Conservation (phyloP, 2,329 filamentous ascomycete genomes). For the Epichloe scottii region DNA sequence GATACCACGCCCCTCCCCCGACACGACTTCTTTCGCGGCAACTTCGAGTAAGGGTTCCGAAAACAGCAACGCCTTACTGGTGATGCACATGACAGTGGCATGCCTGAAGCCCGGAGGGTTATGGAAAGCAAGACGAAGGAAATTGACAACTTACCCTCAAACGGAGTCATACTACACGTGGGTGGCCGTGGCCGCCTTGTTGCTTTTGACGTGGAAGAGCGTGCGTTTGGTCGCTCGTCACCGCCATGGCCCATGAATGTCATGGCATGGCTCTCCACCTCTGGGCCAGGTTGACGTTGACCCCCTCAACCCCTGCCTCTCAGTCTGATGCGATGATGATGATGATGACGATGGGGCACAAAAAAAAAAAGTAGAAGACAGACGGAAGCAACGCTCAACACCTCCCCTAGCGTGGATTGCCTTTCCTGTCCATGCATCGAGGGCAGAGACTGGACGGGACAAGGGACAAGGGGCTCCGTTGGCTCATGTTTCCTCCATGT, state of each 20-base stretch:
- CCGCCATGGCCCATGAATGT: neutral
- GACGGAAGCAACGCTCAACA: neutral
- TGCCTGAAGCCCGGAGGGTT: no score
- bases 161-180: neutral
- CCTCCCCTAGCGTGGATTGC: neutral
- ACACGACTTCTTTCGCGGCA: no score
- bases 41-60: neutral
- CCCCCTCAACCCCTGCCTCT: neutral
- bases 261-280: neutral
- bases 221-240: neutral
- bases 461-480: neutral
- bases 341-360: neutral
- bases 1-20: no score
- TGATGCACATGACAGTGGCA: no score
- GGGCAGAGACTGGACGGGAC: neutral
- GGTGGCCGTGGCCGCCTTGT: neutral
- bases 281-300: neutral
- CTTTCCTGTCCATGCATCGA: neutral
- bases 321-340: conserved; percentile 1
- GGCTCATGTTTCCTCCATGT: conserved; percentile 1
- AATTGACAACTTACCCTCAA: no score
- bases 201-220: neutral
- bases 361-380: neutral
- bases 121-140: no score
- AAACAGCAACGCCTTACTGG: no score